Percentiles rank a stretch among this genome's conserved stretches.
These are phyloP conservation scores for Brassica cretica DNA, from an alignment of 345 rosid species.

Conservation along the genomic window DNA sequence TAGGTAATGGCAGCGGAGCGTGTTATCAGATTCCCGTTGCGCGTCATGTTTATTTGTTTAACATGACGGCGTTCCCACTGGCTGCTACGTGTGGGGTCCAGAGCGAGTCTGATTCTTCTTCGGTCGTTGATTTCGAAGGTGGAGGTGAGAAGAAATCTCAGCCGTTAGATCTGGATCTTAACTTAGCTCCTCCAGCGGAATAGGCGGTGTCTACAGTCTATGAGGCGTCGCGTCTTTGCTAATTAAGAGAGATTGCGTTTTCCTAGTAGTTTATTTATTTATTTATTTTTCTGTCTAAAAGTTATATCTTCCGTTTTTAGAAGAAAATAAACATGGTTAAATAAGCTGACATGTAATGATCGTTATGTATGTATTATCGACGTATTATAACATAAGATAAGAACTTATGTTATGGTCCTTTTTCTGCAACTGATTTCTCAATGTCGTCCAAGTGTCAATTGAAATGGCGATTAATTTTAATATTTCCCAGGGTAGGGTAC, in stretches of 20 bases:
- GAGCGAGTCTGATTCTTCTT: constrained; percentile 67
- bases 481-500: neutral
- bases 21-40: neutral
- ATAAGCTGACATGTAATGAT: constrained; percentile 36
- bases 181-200: constrained; percentile 60
- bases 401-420: neutral
- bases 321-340: neutral
- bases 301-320: neutral
- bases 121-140: constrained; percentile 51
- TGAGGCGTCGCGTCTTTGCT: constrained; percentile 19
- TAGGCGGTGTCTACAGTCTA: constrained; percentile 29
- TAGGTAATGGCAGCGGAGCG: constrained; percentile 22
- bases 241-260: constrained; percentile 4
- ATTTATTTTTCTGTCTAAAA: neutral
- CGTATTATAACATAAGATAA: constrained; percentile 1
- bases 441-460: neutral
- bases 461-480: neutral
- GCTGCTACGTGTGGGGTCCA: constrained; percentile 37
- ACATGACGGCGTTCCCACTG: constrained; percentile 10
- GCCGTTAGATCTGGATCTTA: constrained; percentile 60
- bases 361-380: constrained; percentile 18
- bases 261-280: neutral
- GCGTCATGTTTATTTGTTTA: constrained; percentile 46
- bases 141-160: constrained; percentile 31
- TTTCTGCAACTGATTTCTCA: too few species aligned